Base-by-base conservation (phyloP, 371 early-diverging fungal species). In the Chytridium lagenaria region DNA sequence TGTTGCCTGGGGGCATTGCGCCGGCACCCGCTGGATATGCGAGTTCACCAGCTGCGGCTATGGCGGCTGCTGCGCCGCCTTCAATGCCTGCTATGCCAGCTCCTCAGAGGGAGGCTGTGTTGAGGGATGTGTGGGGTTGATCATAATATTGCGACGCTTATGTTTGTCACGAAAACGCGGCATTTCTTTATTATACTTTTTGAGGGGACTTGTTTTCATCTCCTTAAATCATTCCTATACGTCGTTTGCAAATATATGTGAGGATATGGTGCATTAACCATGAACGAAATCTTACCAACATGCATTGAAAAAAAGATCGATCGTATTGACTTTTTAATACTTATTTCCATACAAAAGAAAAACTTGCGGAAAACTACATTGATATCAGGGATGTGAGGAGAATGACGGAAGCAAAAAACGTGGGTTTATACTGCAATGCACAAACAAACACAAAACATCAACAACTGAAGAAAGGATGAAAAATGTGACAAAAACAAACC, bases 41-140 rank as follows among this genome's bases (percentile, higher is more conserved):
- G 15, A 44, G 5, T 23, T 5, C 66, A 3, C 37, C 2, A 44
- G 49, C 39, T 3, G 10, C 38, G 7, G 31, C 31, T 12, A 15
- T 57, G 57, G 49, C 49, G 16, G 26, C 44, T 2, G 66, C 44
- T 19, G 16, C 12, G 57, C 57, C 7, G 57, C 15, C 23, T n/a
- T 30, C 63, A 12, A 2, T 16, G 63, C 36, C 63, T 19, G 26
- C 36, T 3, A 5, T 37, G 38, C 44, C 34, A 7, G 36, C 12
- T 12, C 26, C 31, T 15, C 15, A 66, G 33, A 15, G 66, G 12
- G 66, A 36, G 2, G 66, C 66, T 36, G 66, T 40, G 7, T 40
- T 66, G 66, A 66, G 49, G 66, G 66, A 66, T 66, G 66, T 66
- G 36, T 66, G 66, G 66, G 66, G 66, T 10, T 66, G 40, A 34